Evolutionary conservation across 257 asterid species (phyloP).

Genomic region (Ophiorrhiza pumila): DNA sequence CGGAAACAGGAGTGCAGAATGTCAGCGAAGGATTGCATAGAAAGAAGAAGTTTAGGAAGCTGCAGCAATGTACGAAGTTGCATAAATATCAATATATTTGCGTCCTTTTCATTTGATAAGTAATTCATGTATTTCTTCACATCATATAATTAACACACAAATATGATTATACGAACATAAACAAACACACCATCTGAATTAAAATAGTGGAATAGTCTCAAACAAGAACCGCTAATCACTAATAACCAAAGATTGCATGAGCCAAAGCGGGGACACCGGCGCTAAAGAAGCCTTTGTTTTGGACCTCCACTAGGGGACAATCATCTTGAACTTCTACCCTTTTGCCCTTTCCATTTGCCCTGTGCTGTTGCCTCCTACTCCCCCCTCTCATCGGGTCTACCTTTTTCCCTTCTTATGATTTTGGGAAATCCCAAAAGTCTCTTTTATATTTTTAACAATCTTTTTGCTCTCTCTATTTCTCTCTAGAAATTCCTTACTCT

Average conservation of each 20-base stretch:
- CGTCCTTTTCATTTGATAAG: background rate
- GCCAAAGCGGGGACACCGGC: slow-evolving; percentile 66
- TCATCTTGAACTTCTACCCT: slow-evolving; percentile 43
- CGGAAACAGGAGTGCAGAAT: slow-evolving; percentile 64
- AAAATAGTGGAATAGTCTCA: too few species aligned
- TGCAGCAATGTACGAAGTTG: slow-evolving; percentile 8
- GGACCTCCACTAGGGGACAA: slow-evolving; percentile 47
- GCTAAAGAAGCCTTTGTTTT: slow-evolving; percentile 47
- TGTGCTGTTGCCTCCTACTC: slow-evolving; percentile 6
- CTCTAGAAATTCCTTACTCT: background rate
- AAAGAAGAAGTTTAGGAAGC: slow-evolving; percentile 38
- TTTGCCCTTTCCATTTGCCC: slow-evolving; percentile 19
- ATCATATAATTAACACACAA: slow-evolving; percentile 20
- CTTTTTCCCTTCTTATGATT: slow-evolving; percentile 21
- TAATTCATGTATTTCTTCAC: background rate
- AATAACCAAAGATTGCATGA: slow-evolving; percentile 9
- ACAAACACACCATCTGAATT: too few species aligned
- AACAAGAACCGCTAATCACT: too few species aligned
- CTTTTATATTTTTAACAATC: slow-evolving; percentile 4
- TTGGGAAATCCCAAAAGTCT: slow-evolving; percentile 30
- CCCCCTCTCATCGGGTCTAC: slow-evolving; percentile 17
- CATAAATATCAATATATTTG: background rate
- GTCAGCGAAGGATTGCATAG: slow-evolving; percentile 52
- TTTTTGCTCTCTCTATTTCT: background rate
- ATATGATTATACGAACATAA: background rate